Evolutionary conservation across 2,329 filamentous ascomycete species (phyloP).

Genomic region (Xylariaceae sp.): DNA sequence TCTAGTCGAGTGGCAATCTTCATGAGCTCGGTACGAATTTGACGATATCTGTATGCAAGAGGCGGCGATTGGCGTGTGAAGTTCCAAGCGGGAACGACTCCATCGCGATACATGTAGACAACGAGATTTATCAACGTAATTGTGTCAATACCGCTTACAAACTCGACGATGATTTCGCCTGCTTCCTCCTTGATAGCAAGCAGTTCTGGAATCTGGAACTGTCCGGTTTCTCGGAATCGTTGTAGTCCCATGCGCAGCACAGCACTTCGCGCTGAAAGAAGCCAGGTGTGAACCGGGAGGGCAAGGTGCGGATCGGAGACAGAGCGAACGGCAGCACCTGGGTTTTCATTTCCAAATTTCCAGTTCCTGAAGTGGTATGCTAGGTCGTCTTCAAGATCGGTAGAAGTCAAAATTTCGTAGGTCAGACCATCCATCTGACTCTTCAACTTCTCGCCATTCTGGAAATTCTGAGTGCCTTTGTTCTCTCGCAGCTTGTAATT

Average conservation of each 20-base stretch:
- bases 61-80: slow-evolving; percentile 63
- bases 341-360: slow-evolving; percentile 36
- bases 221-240: slow-evolving; percentile 51
- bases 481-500: slow-evolving; percentile 35
- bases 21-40: slow-evolving; percentile 83
- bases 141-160: slow-evolving; percentile 67
- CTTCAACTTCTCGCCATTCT: slow-evolving; percentile 41
- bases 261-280: slow-evolving; percentile 70
- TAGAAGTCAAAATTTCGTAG: slow-evolving; percentile 55
- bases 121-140: slow-evolving; percentile 75
- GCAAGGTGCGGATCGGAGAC: slow-evolving; percentile 63
- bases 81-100: slow-evolving; percentile 81
- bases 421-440: slow-evolving; percentile 49
- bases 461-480: slow-evolving; percentile 40
- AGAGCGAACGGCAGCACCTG: slow-evolving; percentile 46
- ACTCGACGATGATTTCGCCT: slow-evolving; percentile 55
- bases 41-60: slow-evolving; percentile 69
- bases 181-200: slow-evolving; percentile 52
- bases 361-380: slow-evolving; percentile 43
- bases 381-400: slow-evolving; percentile 64
- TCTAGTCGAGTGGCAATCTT: slow-evolving; percentile 70
- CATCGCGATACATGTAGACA: slow-evolving; percentile 77
- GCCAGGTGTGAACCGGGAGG: slow-evolving; percentile 79
- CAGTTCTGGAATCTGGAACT: slow-evolving; percentile 56
- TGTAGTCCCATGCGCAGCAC: slow-evolving; percentile 61